Evolutionary conservation across 345 rosid species (phyloP), one percentile per base, ranked within the genome.

Genomic region (Populus tremula): DNA sequence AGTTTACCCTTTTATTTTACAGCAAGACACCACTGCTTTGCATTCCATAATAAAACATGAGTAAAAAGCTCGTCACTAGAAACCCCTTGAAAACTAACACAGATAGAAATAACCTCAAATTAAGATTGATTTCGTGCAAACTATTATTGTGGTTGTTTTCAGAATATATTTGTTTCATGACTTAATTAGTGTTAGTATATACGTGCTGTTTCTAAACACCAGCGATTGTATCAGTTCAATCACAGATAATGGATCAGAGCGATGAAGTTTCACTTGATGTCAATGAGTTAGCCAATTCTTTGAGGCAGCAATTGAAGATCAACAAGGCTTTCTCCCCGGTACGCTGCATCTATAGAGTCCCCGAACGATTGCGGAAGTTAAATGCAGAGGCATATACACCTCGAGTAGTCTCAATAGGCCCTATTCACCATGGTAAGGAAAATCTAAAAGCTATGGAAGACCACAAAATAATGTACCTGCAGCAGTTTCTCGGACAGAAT

Each of bases 321-420:
- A 53, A 39, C 0, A 70, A 62, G 64, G 29, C 13, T 35, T 62
- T 76, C 41, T 71, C 78, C 3, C n/a, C 3, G 0, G 50, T 21
- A 4, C 36, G 71, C 23, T 82, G 80, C 39, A 72, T 82, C 41
- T 79, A 61, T 8, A 72, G 77, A 76, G 77, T 61, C 25, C 68
- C 69, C 5, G 1, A 4, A 3, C 18, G 2, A 18, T 41, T 53
- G 2, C 64, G 64, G 11, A 4, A 20, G 38, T 33, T 20, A 33
- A 53, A 71, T 33, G 45, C 21, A 5, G 5, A 71, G n/a, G 74
- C 64, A 41, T 71, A 11, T 41, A 20, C 63, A 8, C 64, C 74
- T 14, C 27, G 23, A 1, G 13, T 25, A 10, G 63, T 71, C 21
- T 31, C 74, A 13, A 31, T 33, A 0, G 64, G 64, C 0, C 64